phyloP scores from a whole-genome alignment of 164 flowering plant genomes.

The Nelumbo lutea region DNA sequence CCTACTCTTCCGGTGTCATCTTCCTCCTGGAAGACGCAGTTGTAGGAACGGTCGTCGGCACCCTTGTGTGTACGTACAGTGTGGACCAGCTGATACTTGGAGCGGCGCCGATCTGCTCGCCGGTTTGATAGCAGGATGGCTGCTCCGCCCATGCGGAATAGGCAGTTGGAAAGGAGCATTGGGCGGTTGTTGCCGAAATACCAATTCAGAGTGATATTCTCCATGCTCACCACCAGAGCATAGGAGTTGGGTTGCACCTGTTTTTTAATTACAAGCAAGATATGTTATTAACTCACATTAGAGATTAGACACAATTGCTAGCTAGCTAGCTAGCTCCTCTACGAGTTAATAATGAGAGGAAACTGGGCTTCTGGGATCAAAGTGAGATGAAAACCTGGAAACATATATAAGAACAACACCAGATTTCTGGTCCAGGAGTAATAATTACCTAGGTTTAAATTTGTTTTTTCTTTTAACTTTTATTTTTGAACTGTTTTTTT shows the following conservation, averaged over 20 bases:
- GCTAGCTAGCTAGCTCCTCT: too few relatives aligned
- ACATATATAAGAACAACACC: too few relatives aligned
- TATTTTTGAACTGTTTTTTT: too few relatives aligned
- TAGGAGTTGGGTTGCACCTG: slow-evolving; percentile 33
- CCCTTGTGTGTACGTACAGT: slow-evolving; percentile 25
- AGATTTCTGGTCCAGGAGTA: too few relatives aligned
- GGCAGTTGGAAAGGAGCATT: slow-evolving; percentile 22
- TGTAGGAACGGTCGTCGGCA: slow-evolving; percentile 20
- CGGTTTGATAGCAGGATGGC: slow-evolving; percentile 39
- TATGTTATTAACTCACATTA: too few relatives aligned
- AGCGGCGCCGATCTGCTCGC: slow-evolving; percentile 9
- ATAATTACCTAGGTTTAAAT: too few relatives aligned
- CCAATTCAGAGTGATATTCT: slow-evolving; percentile 19
- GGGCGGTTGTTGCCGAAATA: slow-evolving; percentile 28
- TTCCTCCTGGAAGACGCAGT: slow-evolving; percentile 25
- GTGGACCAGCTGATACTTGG: slow-evolving; percentile 34
- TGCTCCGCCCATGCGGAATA: slow-evolving; percentile 35
- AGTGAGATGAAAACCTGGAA: too few relatives aligned
- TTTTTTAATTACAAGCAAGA: too few relatives aligned
- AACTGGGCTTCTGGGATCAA: too few relatives aligned
- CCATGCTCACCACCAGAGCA: slow-evolving; percentile 35
- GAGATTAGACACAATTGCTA: too few relatives aligned
- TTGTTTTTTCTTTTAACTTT: too few relatives aligned
- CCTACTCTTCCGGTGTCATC: slow-evolving; percentile 26
- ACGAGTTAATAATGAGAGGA: too few relatives aligned